A percentile compares a stretch with the other conserved stretches of the same genome.
phyloP scores from a whole-genome alignment of 805 yeast species.

The Ogataea corticis region DNA sequence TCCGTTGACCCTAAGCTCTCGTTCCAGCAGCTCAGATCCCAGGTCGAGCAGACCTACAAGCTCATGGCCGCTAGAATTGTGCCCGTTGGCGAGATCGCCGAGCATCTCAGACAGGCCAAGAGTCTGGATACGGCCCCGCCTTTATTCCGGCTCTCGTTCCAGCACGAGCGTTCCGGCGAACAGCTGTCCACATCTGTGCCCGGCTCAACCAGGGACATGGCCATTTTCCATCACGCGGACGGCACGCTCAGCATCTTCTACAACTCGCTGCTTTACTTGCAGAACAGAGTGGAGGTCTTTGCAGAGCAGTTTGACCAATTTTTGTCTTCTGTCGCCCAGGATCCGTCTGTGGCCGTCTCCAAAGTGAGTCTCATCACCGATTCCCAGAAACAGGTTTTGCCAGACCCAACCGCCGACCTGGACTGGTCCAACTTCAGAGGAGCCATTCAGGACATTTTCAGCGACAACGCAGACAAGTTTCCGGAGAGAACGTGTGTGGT shows the following conservation, averaged over 20 bases:
- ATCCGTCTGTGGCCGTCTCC: conserved; percentile 50
- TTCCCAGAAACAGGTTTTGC: conserved; percentile 62
- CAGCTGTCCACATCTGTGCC: conserved; percentile 47
- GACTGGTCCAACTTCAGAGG: conserved; percentile 94
- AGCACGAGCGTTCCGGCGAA: conserved; percentile 41
- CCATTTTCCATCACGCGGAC: conserved; percentile 46
- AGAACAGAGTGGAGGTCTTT: conserved; percentile 65
- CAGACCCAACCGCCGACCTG: conserved; percentile 83
- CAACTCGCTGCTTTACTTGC: conserved; percentile 73
- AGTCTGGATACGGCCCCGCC: conserved; percentile 60
- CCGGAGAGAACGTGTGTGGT: conserved; percentile 92
- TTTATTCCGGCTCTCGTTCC: conserved; percentile 61
- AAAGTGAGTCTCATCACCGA: conserved; percentile 66
- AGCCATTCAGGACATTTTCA: conserved; percentile 94
- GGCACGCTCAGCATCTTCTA: conserved; percentile 50
- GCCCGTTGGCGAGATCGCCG: conserved; percentile 57
- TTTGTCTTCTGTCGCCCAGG: conserved; percentile 36
- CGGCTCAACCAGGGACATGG: conserved; percentile 66
- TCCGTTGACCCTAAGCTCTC: conserved; percentile 54
- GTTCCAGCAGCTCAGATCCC: conserved; percentile 52
- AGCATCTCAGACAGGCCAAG: conserved; percentile 47
- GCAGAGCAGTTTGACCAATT: conserved; percentile 73
- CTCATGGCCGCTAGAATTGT: conserved; percentile 37
- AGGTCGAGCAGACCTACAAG: conserved; percentile 44
- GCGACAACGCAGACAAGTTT: conserved; percentile 75